These are phyloP conservation scores for Neurospora sp. DNA, from an alignment of 495 filamentous ascomycete genomes.

Conservation along the genomic window DNA sequence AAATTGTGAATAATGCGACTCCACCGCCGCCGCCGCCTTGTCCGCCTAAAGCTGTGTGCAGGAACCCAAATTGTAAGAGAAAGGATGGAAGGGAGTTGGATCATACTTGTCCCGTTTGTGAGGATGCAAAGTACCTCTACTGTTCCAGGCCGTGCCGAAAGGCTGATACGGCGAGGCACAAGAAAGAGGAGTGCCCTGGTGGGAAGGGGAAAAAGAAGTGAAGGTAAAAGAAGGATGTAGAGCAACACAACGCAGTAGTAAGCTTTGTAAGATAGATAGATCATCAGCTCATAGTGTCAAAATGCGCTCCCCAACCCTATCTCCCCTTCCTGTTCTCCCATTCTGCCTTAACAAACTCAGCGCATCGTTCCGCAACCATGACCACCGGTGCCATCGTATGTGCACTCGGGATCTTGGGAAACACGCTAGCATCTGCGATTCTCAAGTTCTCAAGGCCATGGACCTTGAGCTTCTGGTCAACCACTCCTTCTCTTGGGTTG, in stretches of 20 bases:
- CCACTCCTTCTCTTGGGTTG: slow-evolving; percentile 25
- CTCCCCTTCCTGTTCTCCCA: slow-evolving; percentile 7
- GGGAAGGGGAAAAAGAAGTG: not conserved
- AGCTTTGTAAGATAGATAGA: not conserved
- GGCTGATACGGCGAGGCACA: slow-evolving; percentile 24
- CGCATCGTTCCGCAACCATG: slow-evolving; percentile 42
- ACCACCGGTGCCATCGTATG: slow-evolving; percentile 39
- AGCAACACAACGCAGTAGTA: not conserved
- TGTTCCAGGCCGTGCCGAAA: slow-evolving; percentile 26
- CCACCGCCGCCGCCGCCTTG: not conserved
- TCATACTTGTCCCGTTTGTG: slow-evolving; percentile 19
- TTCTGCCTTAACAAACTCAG: slow-evolving; percentile 35
- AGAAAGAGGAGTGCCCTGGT: slow-evolving; percentile 9
- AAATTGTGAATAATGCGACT: not conserved
- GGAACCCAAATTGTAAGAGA: slow-evolving; percentile 14
- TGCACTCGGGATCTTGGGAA: slow-evolving; percentile 35
- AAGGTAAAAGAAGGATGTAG: not conserved
- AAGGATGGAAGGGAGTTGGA: slow-evolving; percentile 13
- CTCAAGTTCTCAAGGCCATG: slow-evolving; percentile 31
- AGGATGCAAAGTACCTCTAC: slow-evolving; percentile 13
- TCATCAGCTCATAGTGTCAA: not conserved
- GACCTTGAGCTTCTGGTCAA: slow-evolving; percentile 37
- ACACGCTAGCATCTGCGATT: slow-evolving; percentile 42
- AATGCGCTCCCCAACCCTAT: not conserved
- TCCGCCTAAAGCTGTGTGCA: slow-evolving; percentile 1